Evolutionary conservation across 73 alveolate genomes (phyloP).

Genomic region (Paramecium biaurelia): DNA sequence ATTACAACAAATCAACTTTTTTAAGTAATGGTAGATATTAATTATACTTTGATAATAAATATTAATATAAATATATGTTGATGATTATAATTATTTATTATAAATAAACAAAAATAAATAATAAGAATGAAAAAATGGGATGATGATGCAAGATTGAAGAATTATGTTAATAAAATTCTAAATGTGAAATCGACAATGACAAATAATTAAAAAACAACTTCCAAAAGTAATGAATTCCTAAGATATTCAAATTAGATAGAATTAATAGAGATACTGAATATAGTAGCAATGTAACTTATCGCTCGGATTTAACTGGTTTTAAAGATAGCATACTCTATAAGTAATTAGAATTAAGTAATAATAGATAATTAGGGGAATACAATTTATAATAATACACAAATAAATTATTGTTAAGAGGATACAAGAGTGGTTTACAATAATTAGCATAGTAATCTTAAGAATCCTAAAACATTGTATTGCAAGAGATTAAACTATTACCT

Average conservation of each 20-base stretch:
- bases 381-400: conserved; percentile 29
- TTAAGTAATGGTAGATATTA: neutral
- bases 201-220: neutral
- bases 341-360: neutral
- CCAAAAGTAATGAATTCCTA: neutral
- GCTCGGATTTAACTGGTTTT: neutral
- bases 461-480: neutral
- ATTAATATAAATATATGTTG: neutral
- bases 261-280: conserved; percentile 21
- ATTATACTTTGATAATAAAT: neutral
- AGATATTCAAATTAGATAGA: neutral
- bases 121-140: conserved; percentile 54
- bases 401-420: conserved; percentile 32
- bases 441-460: neutral
- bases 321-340: neutral
- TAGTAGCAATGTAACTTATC: neutral
- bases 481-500: conserved; percentile 13
- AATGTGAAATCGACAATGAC: neutral
- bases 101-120: neutral
- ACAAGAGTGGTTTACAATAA: neutral
- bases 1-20: neutral
- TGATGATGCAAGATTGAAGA: neutral
- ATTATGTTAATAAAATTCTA: neutral
- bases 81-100: neutral
- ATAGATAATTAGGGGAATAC: neutral